Base-by-base conservation (phyloP, 768 basidiomycete genomes). In the Boletus bicolor region DNA sequence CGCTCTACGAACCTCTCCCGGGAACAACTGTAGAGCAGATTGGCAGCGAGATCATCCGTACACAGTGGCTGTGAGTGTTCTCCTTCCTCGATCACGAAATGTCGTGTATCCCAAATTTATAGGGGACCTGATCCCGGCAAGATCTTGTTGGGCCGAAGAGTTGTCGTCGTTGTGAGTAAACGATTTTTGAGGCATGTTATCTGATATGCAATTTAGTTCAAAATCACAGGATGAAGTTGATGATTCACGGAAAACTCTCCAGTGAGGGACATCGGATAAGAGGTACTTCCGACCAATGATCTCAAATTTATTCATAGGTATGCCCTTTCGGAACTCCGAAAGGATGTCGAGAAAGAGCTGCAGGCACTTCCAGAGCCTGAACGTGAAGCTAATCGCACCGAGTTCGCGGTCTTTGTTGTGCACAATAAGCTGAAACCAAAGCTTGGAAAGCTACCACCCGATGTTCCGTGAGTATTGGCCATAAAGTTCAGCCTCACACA, bases 341-440 rank as follows among this genome's bases (percentile, higher is more conserved):
- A 87, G 70, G 97, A 99, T 67, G 89, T 97, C 49, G 89, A 91
- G 63, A 70, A 71, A 44, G 89, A 89, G 61, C 73, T 91, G 14
- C 72, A 82, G 30, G 68, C 70, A 11, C 79, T 84, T 54, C 86
- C 89, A 5, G 89, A 91, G 70, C 72, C 80, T 17, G 86, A 94
- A 61, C 86, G 87, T 49, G 83, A 87, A n/a, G 81, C 80, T 1
- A 73, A 85, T 19, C 80, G 82, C 56, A 94, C 96, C 28, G 78
- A 89, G 69, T 93, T 99, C 57, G 95, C 83, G 1, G 77, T 98
- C 60, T 99, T 98, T 66, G 96, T 98, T 45, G 91, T 95, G 26
- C 91, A 94, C 73, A 92, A 94, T 77, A 98, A 98, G 76, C 77
- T 85, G 57, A 98, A 98, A 75, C 76, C 78, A 34, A 99, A 99